A percentile compares a stretch with the other conserved stretches of the same genome.
These are phyloP conservation scores for Podosphaera fusca DNA, from an alignment of 2,329 filamentous ascomycete species.

Conservation along the genomic window DNA sequence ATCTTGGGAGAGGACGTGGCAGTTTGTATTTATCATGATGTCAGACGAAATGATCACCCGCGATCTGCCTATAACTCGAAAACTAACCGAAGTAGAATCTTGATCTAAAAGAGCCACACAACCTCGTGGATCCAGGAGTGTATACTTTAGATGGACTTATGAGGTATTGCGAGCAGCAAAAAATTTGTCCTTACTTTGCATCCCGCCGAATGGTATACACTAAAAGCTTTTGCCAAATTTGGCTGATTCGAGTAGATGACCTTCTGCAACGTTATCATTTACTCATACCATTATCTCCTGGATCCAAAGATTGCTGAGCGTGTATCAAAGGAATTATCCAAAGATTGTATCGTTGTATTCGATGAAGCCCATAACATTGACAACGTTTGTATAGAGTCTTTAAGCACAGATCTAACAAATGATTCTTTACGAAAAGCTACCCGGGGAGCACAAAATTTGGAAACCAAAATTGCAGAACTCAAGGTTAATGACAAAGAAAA, in stretches of 20 bases:
- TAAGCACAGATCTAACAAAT: constrained; percentile 92
- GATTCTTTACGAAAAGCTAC: constrained; percentile 83
- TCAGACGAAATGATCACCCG: constrained; percentile 18
- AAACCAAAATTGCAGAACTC: constrained; percentile 81
- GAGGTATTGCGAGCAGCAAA: constrained; percentile 78
- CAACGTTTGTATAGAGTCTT: constrained; percentile 93
- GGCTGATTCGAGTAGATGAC: constrained; percentile 43
- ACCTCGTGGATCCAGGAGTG: constrained; percentile 79
- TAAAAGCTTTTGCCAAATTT: not conserved
- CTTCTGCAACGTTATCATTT: constrained; percentile 98
- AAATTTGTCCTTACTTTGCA: constrained; percentile 95
- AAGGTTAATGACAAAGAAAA: constrained; percentile 88
- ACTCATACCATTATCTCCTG: constrained; percentile 94
- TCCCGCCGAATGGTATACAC: constrained; percentile 62
- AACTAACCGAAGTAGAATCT: constrained; percentile 39
- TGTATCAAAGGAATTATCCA: constrained; percentile 71
- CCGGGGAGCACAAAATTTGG: constrained; percentile 71
- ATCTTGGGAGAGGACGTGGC: constrained; percentile 86
- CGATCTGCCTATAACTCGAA: not conserved
- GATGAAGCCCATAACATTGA: constrained; percentile 99
- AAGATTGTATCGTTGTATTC: constrained; percentile 96
- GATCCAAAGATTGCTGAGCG: constrained; percentile 90
- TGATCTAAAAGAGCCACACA: constrained; percentile 82
- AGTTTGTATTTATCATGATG: constrained; percentile 85
- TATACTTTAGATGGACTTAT: constrained; percentile 85